A percentile compares a stretch with the other conserved stretches of the same genome.
Conservation (phyloP, 139 green algal species). For the Gonium pectorale region DNA sequence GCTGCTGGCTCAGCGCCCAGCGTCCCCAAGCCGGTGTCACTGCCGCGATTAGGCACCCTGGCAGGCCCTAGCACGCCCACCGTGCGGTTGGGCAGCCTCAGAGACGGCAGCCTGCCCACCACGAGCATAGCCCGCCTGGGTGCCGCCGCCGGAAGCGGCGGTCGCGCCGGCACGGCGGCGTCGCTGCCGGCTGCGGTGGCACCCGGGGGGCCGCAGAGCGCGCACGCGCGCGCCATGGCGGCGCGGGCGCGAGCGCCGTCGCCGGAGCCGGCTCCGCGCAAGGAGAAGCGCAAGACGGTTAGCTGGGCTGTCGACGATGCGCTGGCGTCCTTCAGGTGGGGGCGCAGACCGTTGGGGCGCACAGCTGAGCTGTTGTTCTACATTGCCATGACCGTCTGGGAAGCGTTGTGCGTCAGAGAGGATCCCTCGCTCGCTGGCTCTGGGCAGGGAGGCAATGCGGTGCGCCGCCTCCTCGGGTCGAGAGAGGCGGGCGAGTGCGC, state of each 20-base stretch:
- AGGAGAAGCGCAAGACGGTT: slow-evolving; percentile 51
- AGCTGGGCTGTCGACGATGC: slow-evolving; percentile 43
- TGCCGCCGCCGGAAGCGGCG: not conserved
- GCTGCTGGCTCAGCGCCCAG: too few relatives aligned
- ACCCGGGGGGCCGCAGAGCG: slow-evolving; percentile 39
- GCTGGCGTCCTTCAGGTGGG: slow-evolving; percentile 23
- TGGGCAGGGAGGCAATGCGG: too few relatives aligned
- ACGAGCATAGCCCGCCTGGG: slow-evolving; percentile 8
- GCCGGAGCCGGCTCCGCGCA: slow-evolving; percentile 35
- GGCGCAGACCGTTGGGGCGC: too few relatives aligned
- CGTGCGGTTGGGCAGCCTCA: slow-evolving; percentile 28
- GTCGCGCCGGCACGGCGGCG: not conserved
- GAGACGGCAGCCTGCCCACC: slow-evolving; percentile 16
- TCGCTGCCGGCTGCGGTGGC: slow-evolving; percentile 37
- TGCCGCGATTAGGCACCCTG: slow-evolving; percentile 17
- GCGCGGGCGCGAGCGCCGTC: slow-evolving; percentile 38
- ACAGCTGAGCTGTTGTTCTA: not conserved
- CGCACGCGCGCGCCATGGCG: slow-evolving; percentile 31
- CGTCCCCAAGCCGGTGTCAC: not conserved
- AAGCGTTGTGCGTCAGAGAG: too few relatives aligned
- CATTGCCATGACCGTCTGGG: too few relatives aligned
- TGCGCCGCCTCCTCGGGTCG: too few relatives aligned
- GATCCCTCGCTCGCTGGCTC: too few relatives aligned
- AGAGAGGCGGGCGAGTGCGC: too few relatives aligned
- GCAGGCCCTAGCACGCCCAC: not conserved